Evolutionary conservation across 2,329 filamentous ascomycete genomes (phyloP).

Genomic region (Aureobasidium sp.): DNA sequence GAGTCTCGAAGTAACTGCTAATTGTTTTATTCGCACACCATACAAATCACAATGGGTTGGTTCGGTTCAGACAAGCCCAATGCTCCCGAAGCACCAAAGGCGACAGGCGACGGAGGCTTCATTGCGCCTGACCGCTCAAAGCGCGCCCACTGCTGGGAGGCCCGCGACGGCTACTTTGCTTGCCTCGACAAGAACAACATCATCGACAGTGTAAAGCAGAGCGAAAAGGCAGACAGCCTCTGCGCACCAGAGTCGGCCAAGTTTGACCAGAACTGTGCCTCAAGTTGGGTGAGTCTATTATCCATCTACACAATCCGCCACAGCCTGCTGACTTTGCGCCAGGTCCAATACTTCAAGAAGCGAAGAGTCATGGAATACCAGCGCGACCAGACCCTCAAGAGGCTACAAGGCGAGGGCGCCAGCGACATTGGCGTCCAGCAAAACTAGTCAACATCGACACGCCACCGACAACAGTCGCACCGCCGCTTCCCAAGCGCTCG

Average conservation of each 20-base stretch:
- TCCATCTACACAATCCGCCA: neutral
- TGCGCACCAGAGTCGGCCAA: slow-evolving; percentile 55
- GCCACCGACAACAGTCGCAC: neutral
- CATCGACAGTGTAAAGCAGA: slow-evolving; percentile 59
- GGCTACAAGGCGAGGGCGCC: slow-evolving; percentile 49
- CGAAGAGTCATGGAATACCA: slow-evolving; percentile 87
- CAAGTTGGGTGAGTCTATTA: slow-evolving; percentile 68
- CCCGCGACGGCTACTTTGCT: slow-evolving; percentile 77
- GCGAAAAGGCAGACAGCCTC: slow-evolving; percentile 45
- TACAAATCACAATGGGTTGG: slow-evolving; percentile 27
- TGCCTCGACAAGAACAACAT: slow-evolving; percentile 81
- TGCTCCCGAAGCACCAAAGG: slow-evolving; percentile 22
- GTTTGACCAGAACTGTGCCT: slow-evolving; percentile 81
- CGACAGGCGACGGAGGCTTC: slow-evolving; percentile 50
- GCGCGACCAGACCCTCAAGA: slow-evolving; percentile 70
- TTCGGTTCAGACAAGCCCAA: slow-evolving; percentile 26
- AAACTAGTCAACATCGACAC: neutral
- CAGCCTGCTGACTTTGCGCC: slow-evolving; percentile 13
- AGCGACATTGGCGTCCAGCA: slow-evolving; percentile 8
- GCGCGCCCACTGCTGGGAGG: slow-evolving; percentile 80
- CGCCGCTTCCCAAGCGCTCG: neutral
- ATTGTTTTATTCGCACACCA: neutral
- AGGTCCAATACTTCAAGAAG: slow-evolving; percentile 98
- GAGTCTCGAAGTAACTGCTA: neutral
- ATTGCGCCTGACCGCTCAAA: slow-evolving; percentile 80